These are phyloP conservation scores for Liquidambar formosana DNA, from an alignment of 164 flowering plant genomes.

Conservation along the genomic window DNA sequence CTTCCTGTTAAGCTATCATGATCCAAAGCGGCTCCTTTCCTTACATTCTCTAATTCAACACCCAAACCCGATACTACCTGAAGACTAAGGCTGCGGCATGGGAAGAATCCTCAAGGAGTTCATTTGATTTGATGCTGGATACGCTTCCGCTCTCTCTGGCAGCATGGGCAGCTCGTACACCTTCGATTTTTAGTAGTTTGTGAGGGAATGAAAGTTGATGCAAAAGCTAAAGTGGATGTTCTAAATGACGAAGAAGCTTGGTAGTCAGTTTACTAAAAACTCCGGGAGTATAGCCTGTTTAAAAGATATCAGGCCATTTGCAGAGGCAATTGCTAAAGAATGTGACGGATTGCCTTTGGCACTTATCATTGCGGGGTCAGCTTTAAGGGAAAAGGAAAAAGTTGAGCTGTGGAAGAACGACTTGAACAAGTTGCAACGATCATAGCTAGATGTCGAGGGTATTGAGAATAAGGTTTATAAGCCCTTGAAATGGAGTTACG, in stretches of 20 bases:
- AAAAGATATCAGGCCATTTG: no score
- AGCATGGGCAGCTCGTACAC: slow-evolving; percentile 64
- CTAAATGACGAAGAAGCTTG: no score
- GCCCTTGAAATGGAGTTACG: no score
- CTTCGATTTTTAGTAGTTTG: no score
- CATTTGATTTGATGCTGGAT: slow-evolving; percentile 59
- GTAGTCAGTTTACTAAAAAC: no score
- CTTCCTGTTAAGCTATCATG: slow-evolving; percentile 60
- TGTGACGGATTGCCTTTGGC: slow-evolving; percentile 7
- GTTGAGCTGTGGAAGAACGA: slow-evolving; percentile 5
- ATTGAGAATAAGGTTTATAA: no score
- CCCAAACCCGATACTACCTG: slow-evolving; percentile 70
- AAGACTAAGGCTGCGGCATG: slow-evolving; percentile 68
- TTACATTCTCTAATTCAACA: slow-evolving; percentile 72
- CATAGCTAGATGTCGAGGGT: background rate
- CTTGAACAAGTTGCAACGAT: background rate
- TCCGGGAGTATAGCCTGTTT: no score
- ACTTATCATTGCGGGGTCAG: background rate
- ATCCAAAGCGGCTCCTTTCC: slow-evolving; percentile 76
- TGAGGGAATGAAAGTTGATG: no score
- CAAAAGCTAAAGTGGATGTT: no score
- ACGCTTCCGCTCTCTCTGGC: slow-evolving; percentile 49
- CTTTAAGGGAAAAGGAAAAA: slow-evolving; percentile 1
- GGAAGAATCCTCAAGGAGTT: slow-evolving; percentile 38
- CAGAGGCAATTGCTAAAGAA: no score